Evolutionary conservation across 1,284 basidiomycete genomes (phyloP), one percentile per base, ranked within the genome.

Genomic region (Caloboletus firmus): DNA sequence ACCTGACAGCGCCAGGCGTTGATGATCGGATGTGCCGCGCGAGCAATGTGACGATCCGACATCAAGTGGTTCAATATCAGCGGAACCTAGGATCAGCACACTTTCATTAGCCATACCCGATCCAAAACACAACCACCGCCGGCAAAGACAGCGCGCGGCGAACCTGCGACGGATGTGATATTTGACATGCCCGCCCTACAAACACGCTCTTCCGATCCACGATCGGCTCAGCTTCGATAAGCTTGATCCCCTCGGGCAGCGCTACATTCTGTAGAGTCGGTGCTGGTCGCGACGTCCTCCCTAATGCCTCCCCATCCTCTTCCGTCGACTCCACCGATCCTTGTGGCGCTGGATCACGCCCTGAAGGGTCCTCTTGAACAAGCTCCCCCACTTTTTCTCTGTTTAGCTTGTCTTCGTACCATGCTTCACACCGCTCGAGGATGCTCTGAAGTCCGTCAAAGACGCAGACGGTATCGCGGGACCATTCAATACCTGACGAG

Each of bases 11-110:
- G 77, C 89, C 89, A 96, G 34, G 93, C 93, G 62, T 93, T 89
- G 49, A 96, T 95, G 35, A 90, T 81, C 5, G 93, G 93, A 74
- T 95, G 93, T 0, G 92, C 85, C 0, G 93, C 93, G 24, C 89
- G 80, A 30, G 87, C 76, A 67, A 90, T 84, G 42, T 82, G 80
- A 50, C 83, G 74, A 68, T 95, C 92, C 6, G 82, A 79, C 75
- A 91, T 78, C 20, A 95, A 72, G 64, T 89, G 79, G 5, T 84
- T 76, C 18, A 96, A 73, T 36, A 95, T 81, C 3, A 83, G 60
- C 12, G 89, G 84, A 13, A 93, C 86, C 87, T 92, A 55, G 18
- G 37, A 30, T 18, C 12, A 45, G 6, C 12, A 20, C 20, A 40
- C 7, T 9, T 11, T 10, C 22, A 18, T 66, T 17, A 55, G 18